Evolutionary conservation across 129 eudicot species (phyloP), one percentile per base, ranked within the genome.

Genomic region (Chrysanthemum seticuspe): DNA sequence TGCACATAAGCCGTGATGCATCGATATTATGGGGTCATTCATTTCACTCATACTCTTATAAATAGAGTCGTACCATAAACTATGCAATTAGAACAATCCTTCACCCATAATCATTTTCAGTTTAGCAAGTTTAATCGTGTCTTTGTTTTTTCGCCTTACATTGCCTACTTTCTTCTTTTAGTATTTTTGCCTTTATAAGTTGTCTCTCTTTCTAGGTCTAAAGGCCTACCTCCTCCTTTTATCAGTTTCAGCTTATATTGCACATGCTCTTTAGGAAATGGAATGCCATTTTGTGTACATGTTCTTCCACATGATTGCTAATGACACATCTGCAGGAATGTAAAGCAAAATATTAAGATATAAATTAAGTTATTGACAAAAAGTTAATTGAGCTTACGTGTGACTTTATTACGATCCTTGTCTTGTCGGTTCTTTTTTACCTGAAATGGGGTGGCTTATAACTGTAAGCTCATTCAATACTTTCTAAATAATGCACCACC

Each of bases 121-220:
- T 7, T 65, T 27, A 65, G 52, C 3, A 16, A 65, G 53, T 11
- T 15, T 13, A 63, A 13, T 6, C 0, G 34, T 62, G 47, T 31
- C 18, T 53, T 13, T 16, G 10, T 12, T 53, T 14, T 53, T 53
- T 53, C 10, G 8, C 9, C 58, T 53, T 53, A 53, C 14, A 4
- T 11, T 13, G 58, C 58, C n/a, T 59, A 11, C 64, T 59, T 59
- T 16, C 34, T 29, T 13, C 19, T 31, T 29, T 14, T 31, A 31
- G 18, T 13, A 29, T 62, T 27, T 0, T 62, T 62, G 10, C n/a
- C 67, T 13, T 29, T 12, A 62, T 40, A 62, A 31, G n/a, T 31
- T 62, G 19, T 62, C 11, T 62, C 67, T 5, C 19, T 62, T 6
- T 62, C 8, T 62, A 1, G 67, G 67, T 62, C 49, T 62, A 62